Conservation (phyloP, 306 rosid genomes). For the Macrotyloma uniflorum region DNA sequence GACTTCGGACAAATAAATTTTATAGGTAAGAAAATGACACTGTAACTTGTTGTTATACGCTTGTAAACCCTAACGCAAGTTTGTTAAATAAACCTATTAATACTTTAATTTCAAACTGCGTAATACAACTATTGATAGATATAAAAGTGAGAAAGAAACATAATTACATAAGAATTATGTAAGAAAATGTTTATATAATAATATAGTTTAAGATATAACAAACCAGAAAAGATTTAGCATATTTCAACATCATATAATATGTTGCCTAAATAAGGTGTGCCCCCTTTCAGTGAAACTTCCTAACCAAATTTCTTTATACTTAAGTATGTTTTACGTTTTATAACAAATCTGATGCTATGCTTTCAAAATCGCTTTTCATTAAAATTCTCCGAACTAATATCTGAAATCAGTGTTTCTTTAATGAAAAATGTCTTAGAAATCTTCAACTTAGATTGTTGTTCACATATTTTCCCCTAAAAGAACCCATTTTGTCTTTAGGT, state of each 20-base stretch:
- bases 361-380: not conserved
- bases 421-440: conserved; percentile 11
- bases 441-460: not conserved
- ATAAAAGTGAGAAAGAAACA: not conserved
- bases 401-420: not conserved
- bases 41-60: too few species aligned
- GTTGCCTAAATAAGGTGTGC: conserved; percentile 48
- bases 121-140: not conserved
- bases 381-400: not conserved
- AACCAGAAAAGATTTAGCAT: too few species aligned
- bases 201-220: not conserved
- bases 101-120: not conserved
- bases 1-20: too few species aligned
- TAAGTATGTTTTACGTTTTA: not conserved
- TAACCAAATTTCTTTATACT: conserved; percentile 12
- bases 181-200: not conserved
- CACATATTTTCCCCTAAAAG: not conserved
- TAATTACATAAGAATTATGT: not conserved
- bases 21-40: too few species aligned
- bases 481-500: not conserved
- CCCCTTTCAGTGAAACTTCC: conserved; percentile 39
- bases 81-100: too few species aligned
- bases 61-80: too few species aligned
- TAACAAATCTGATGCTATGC: conserved; percentile 5
- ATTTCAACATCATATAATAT: conserved; percentile 38